Percentiles rank a stretch among this genome's conserved stretches.
Evolutionary conservation across 2,329 filamentous ascomycete genomes (phyloP).

Genomic region (Pyrenochaeta sp.): DNA sequence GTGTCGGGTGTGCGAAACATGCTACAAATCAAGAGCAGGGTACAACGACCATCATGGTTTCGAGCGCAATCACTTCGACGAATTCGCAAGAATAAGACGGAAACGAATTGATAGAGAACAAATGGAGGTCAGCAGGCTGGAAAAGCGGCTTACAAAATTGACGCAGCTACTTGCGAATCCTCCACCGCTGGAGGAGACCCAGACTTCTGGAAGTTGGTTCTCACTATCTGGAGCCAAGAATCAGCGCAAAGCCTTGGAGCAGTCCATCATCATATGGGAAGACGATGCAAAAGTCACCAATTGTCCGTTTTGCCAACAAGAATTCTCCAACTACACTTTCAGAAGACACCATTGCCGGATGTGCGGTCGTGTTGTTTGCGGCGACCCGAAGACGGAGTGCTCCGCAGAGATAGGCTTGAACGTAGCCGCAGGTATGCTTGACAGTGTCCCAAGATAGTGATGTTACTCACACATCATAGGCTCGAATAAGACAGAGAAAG

Average conservation of each 20-base stretch:
- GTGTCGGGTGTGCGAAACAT: slow-evolving; percentile 98
- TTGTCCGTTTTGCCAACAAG: slow-evolving; percentile 95
- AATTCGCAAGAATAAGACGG: slow-evolving; percentile 75
- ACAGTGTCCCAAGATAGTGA: neutral
- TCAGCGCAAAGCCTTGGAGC: slow-evolving; percentile 81
- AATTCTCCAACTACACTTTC: slow-evolving; percentile 93
- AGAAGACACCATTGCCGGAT: slow-evolving; percentile 93
- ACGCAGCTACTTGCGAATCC: slow-evolving; percentile 83
- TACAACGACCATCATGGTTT: slow-evolving; percentile 88
- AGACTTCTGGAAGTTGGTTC: slow-evolving; percentile 60
- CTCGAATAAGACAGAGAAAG: slow-evolving; percentile 51
- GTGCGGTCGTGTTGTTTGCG: slow-evolving; percentile 92
- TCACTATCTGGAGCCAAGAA: slow-evolving; percentile 70
- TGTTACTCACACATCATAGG: slow-evolving; percentile 22
- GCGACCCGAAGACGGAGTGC: slow-evolving; percentile 83
- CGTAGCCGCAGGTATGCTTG: slow-evolving; percentile 69
- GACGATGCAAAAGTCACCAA: slow-evolving; percentile 81
- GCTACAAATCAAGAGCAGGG: slow-evolving; percentile 93
- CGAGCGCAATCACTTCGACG: slow-evolving; percentile 74
- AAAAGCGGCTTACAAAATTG: slow-evolving; percentile 90
- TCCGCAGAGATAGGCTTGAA: slow-evolving; percentile 85
- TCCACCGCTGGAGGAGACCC: slow-evolving; percentile 68
- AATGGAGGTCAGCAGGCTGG: slow-evolving; percentile 85
- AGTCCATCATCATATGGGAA: slow-evolving; percentile 94
- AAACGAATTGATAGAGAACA: slow-evolving; percentile 84